A percentile compares a stretch with the other conserved stretches of the same genome.
These are phyloP conservation scores for Lentinula edodes DNA, from an alignment of 768 basidiomycete species.

Conservation along the genomic window DNA sequence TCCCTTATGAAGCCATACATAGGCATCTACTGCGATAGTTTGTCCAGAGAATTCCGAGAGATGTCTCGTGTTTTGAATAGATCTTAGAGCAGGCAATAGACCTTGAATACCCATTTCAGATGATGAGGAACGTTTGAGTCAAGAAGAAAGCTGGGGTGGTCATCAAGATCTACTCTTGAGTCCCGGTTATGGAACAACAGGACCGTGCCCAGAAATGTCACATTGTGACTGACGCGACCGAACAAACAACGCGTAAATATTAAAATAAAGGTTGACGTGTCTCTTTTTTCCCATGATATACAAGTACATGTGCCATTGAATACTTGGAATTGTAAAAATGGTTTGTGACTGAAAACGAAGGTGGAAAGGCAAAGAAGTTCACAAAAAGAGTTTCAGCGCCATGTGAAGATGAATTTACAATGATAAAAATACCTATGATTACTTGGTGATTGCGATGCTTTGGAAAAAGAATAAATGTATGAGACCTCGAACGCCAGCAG, in stretches of 20 bases:
- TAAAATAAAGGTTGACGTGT: too few species aligned
- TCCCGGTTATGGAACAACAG: neutral
- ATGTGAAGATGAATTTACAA: neutral
- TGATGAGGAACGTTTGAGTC: neutral
- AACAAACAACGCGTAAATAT: constrained; percentile 3
- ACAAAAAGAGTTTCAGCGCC: neutral
- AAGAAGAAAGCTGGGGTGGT: neutral
- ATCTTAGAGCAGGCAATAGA: constrained; percentile 83
- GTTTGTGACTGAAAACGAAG: neutral
- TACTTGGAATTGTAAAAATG: too few species aligned
- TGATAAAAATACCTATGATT: neutral
- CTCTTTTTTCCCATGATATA: too few species aligned
- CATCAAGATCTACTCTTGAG: neutral
- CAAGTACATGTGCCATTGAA: too few species aligned
- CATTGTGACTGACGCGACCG: neutral
- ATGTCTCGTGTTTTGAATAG: constrained; percentile 75
- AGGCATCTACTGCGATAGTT: constrained; percentile 89
- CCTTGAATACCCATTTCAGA: constrained; percentile 84
- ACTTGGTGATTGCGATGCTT: neutral
- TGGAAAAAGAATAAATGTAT: neutral
- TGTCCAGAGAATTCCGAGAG: constrained; percentile 81
- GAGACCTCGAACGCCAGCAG: neutral
- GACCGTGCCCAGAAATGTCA: neutral
- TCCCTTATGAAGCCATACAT: constrained; percentile 91
- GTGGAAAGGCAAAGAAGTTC: neutral